Base-by-base conservation (phyloP, 139 green algal genomes). In the Tetraselmis striata region DNA sequence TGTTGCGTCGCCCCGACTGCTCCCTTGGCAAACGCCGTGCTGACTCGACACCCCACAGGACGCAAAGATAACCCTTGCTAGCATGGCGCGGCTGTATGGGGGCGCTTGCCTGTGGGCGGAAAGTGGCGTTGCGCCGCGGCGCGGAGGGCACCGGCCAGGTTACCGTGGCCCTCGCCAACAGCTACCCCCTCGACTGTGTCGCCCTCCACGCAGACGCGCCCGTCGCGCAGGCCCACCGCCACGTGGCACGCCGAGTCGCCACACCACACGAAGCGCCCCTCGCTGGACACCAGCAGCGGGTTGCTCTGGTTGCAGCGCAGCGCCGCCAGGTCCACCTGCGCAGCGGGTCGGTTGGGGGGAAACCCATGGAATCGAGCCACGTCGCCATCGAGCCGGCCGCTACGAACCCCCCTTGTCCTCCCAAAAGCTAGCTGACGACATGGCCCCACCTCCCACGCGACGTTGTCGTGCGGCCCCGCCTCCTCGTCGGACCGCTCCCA, bases 291-390 rank as follows among this genome's bases (percentile, higher is more conserved):
- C 26, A 77, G 28, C 77, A 58, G 22, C 25, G 30, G 30, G 30
- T 59, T 82, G 30, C 31, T 5, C 79, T 82, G 79, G 58, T 82
- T 82, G 79, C 74, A 82, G 23, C 58, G 31, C 0, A 30, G 76
- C 31, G 29, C 79, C 31, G 26, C 18, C 45, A 82, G 74, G 26
- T 82, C 31, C 23, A 82, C 28, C 28, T 31, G 25, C 79, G 45
- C 18, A 25, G 45, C 45, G 45, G 45, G 45, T 67, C 45, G 45
- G 45, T 67, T 67, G 18, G 45, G 11, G 45, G 11, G 45, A 67
- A 67, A 25, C 11, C 18, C 11, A 67, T 67, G 45, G 5, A 67
- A n/a, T n/a, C n/a, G n/a, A n/a, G n/a, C n/a, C n/a, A n/a, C n/a
- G n/a, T n/a, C n/a, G n/a, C n/a, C n/a, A n/a, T n/a, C n/a, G n/a